Conservation (phyloP, 2,329 filamentous ascomycete genomes). For the Coniochaeta hoffmannii region DNA sequence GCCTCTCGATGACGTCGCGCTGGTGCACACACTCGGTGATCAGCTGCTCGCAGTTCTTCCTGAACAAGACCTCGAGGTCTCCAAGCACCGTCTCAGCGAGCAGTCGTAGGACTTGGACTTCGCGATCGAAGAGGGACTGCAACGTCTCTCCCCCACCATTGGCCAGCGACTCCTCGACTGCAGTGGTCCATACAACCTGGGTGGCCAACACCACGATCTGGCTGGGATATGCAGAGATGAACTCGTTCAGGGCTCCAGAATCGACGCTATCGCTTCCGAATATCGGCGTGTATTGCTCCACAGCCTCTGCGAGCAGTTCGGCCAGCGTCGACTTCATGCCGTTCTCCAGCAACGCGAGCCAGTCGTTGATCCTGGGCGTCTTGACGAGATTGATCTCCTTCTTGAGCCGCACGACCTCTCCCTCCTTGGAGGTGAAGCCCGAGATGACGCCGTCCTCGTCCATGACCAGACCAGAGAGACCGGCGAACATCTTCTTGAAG, state of each 20-base stretch:
- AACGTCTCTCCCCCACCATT: conserved; percentile 64
- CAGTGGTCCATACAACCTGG: conserved; percentile 87
- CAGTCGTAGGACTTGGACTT: conserved; percentile 76
- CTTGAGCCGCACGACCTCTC: conserved; percentile 78
- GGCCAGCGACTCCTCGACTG: conserved; percentile 70
- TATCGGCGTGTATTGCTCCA: conserved; percentile 73
- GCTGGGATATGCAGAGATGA: conserved; percentile 77
- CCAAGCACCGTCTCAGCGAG: conserved; percentile 85
- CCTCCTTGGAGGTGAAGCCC: conserved; percentile 92
- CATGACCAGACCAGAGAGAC: conserved; percentile 82
- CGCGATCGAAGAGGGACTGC: conserved; percentile 65
- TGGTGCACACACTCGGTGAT: conserved; percentile 99
- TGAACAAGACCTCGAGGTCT: conserved; percentile 76
- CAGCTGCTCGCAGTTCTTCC: conserved; percentile 96
- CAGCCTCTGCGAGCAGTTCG: conserved; percentile 79
- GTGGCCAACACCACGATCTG: conserved; percentile 94
- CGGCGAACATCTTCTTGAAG: conserved; percentile 99
- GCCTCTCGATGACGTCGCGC: conserved; percentile 83
- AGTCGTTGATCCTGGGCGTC: conserved; percentile 96
- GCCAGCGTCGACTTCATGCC: conserved; percentile 94
- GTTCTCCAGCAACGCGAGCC: conserved; percentile 85
- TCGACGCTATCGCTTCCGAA: conserved; percentile 68
- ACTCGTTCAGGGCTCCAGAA: conserved; percentile 62
- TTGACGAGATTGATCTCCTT: conserved; percentile 88
- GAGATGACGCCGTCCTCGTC: conserved; percentile 86